Percentiles rank a stretch among this genome's conserved stretches.
Evolutionary conservation across 139 green algal species (phyloP).

Genomic region (Auxenochlorella protothecoides): DNA sequence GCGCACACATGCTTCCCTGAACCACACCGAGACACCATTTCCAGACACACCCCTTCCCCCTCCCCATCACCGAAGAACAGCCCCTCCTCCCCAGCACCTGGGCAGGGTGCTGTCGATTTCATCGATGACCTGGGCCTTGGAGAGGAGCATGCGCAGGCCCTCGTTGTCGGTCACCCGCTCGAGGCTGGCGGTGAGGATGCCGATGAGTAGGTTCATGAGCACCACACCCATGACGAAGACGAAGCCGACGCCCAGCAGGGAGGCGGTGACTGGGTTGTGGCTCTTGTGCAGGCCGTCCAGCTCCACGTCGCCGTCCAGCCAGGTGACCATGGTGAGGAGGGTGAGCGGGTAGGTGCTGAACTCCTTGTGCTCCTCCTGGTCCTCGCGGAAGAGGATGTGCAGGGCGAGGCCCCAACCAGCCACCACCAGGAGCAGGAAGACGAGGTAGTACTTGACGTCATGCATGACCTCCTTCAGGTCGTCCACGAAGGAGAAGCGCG

Average conservation of each 20-base stretch:
- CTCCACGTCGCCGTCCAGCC: no score
- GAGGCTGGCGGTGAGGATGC: background rate
- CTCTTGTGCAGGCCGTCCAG: no score
- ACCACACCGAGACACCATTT: no score
- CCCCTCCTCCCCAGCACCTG: slow-evolving; percentile 1
- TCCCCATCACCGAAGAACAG: no score
- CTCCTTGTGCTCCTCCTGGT: slow-evolving; percentile 3
- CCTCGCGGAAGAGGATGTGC: slow-evolving; percentile 27
- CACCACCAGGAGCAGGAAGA: slow-evolving; percentile 9
- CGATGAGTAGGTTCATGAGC: slow-evolving; percentile 3
- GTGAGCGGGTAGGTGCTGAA: no score
- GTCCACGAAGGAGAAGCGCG: slow-evolving; percentile 35
- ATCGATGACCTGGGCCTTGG: slow-evolving; percentile 35
- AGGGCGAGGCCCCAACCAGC: slow-evolving; percentile 14
- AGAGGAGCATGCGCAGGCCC: slow-evolving; percentile 16
- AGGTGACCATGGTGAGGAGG: no score
- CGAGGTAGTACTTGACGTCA: slow-evolving; percentile 5
- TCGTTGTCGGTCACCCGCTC: slow-evolving; percentile 1
- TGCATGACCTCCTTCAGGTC: slow-evolving; percentile 10
- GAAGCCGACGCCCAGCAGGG: background rate
- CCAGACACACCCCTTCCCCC: no score
- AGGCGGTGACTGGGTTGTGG: background rate
- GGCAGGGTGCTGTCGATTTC: slow-evolving; percentile 42
- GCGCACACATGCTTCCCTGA: no score
- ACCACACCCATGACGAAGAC: slow-evolving; percentile 8